Evolutionary conservation across 1,284 basidiomycete genomes (phyloP), one percentile per base, ranked within the genome.

Genomic region (Kalmanozyma brasiliensis): DNA sequence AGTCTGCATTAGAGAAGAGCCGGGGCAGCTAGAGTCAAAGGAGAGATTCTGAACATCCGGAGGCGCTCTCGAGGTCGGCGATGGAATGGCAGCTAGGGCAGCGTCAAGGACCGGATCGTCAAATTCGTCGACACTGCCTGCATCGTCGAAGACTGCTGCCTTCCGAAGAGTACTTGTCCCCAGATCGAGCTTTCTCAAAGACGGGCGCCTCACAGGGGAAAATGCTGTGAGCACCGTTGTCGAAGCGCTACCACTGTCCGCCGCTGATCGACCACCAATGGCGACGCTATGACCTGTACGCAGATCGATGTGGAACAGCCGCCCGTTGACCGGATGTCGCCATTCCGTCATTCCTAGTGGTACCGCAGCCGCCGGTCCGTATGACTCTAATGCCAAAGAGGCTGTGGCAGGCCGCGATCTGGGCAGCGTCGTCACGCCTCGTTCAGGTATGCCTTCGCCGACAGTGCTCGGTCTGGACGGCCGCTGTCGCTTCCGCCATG

Each of bases 251-350:
- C 20, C 23, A 22, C 22, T 23, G 1, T 16, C 3, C 9, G 2
- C 20, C 13, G 11, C 9, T 5, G 37, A 13, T n/a, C 22, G 22
- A 16, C 41, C 23, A 17, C 33, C 22, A 1, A 47, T 43, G n/a
- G 62, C 29, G 14, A 58, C 23, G 37, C 56, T 65, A 20, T 65
- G 47, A 14, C 62, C 62, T 2, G 62, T 65, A 9, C 62, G 56
- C 24, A 40, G 46, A 49, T 65, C 62, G 16, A 65, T 49, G 19
- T 55, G 51, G 19, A 65, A 65, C n/a, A 47, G 37, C 7, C 42
- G 49, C n/a, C 62, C 62, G 7, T 34, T 59, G 17, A 38, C 36
- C 10, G 62, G 47, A 32, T 59, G 38, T 11, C 56, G 19, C 56
- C 55, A 55, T 16, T 37, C 62, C 2, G 55, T 17, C 46, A 51